These are phyloP conservation scores for Castanea sativa DNA, from an alignment of 306 rosid species.

Conservation along the genomic window DNA sequence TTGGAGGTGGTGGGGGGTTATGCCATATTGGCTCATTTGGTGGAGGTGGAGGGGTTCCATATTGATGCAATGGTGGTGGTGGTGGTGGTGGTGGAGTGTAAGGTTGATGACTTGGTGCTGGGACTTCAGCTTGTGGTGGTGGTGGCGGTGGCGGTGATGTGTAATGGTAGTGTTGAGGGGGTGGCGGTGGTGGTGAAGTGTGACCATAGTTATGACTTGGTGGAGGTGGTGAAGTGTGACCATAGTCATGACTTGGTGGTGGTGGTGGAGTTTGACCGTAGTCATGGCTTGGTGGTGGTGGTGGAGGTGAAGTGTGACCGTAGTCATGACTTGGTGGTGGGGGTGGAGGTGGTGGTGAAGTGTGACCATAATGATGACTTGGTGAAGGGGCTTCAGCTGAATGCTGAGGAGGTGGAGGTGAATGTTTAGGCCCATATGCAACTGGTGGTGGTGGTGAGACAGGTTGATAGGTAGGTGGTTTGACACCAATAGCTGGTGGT, in stretches of 20 bases:
- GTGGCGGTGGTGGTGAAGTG: background rate
- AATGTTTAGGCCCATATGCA: background rate
- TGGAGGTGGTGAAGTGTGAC: background rate
- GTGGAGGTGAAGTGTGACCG: background rate
- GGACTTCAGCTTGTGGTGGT: background rate
- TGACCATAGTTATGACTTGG: background rate
- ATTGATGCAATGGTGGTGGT: background rate
- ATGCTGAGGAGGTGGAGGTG: background rate
- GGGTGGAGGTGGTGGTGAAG: background rate
- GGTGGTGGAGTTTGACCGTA: background rate
- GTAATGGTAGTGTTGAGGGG: background rate
- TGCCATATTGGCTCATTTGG: background rate
- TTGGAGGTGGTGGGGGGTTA: conserved; percentile 2
- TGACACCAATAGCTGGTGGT: no score
- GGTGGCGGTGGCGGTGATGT: background rate
- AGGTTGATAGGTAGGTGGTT: background rate
- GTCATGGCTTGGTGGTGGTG: background rate
- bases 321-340: background rate
- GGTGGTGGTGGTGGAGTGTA: background rate
- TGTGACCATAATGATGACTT: background rate
- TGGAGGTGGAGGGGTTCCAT: background rate
- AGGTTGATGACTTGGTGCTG: background rate
- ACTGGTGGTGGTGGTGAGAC: background rate
- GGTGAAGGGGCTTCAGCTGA: background rate
- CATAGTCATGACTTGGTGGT: background rate